Evolutionary conservation across 2,329 filamentous ascomycete species (phyloP).

Genomic region (Aspergillus ochraceoroseus): DNA sequence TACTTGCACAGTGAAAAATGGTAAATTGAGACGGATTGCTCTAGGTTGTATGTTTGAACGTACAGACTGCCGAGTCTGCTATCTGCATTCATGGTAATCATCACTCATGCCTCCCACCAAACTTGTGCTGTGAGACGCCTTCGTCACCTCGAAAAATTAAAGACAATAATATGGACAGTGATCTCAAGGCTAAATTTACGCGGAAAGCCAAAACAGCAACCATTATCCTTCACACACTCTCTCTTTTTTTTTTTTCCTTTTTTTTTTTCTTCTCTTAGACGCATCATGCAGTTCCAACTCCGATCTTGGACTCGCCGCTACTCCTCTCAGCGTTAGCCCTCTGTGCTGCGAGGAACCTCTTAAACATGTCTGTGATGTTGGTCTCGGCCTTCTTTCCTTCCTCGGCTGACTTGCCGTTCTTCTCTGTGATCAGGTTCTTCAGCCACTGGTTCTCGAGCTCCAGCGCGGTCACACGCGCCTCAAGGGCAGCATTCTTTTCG

Average conservation of each 20-base stretch:
- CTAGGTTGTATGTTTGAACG: no score
- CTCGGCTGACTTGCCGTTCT: conserved; percentile 51
- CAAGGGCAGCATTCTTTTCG: conserved; percentile 70
- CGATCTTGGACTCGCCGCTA: conserved; percentile 32
- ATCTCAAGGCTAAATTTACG: conserved; percentile 8
- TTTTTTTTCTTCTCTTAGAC: conserved; percentile 8
- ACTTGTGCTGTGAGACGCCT: conserved; percentile 19
- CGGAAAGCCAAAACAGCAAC: conserved; percentile 12
- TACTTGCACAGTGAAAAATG: no score
- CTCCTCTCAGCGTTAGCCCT: conserved; percentile 27
- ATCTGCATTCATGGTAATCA: conserved; percentile 15
- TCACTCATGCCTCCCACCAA: conserved; percentile 17
- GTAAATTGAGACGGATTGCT: no score
- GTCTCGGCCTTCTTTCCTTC: conserved; percentile 44
- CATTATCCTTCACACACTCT: not conserved
- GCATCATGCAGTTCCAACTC: conserved; percentile 28
- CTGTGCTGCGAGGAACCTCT: conserved; percentile 38
- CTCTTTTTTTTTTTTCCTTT: not conserved
- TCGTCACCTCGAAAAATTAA: conserved; percentile 8
- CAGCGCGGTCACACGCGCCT: conserved; percentile 67
- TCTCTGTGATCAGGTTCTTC: conserved; percentile 73
- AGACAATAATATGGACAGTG: conserved; percentile 13
- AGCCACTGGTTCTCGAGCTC: conserved; percentile 80
- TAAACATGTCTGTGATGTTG: conserved; percentile 41
- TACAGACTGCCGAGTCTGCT: no score